These are phyloP conservation scores for Pleomassaria siparia DNA, from an alignment of 2,329 filamentous ascomycete species.

Conservation along the genomic window DNA sequence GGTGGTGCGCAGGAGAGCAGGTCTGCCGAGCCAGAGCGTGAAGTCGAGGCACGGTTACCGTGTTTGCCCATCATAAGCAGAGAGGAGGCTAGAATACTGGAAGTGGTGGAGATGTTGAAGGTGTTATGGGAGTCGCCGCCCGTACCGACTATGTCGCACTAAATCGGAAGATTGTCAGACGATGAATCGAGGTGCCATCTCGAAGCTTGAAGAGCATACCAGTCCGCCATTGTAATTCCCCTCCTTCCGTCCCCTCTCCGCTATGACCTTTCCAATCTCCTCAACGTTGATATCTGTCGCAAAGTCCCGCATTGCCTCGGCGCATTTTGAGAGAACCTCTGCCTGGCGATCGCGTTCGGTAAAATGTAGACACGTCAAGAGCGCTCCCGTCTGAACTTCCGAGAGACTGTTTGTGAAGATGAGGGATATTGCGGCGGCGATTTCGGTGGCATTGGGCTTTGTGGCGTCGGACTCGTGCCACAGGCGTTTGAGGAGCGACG, in stretches of 20 bases:
- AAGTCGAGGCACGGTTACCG: constrained; percentile 93
- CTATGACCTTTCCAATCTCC: constrained; percentile 63
- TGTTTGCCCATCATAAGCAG: constrained; percentile 89
- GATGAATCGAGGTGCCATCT: too few species aligned
- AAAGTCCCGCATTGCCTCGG: constrained; percentile 78
- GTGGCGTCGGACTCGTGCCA: constrained; percentile 59
- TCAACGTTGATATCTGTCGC: constrained; percentile 70
- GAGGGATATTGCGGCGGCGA: constrained; percentile 84
- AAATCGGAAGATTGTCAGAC: constrained; percentile 10
- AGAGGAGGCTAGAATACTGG: constrained; percentile 87
- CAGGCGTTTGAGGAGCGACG: constrained; percentile 70
- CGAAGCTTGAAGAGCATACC: constrained; percentile 56
- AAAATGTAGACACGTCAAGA: constrained; percentile 90
- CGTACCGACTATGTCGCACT: constrained; percentile 94
- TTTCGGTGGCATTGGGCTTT: constrained; percentile 68
- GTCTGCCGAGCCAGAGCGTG: constrained; percentile 93
- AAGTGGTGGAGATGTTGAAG: constrained; percentile 96
- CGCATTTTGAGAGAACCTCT: constrained; percentile 84
- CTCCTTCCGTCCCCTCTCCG: constrained; percentile 62
- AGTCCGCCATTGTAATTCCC: constrained; percentile 81
- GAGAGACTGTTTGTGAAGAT: constrained; percentile 91
- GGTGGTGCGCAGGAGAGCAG: constrained; percentile 76
- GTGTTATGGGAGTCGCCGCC: constrained; percentile 96
- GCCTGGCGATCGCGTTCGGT: constrained; percentile 81
- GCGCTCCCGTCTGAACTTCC: constrained; percentile 81